A percentile compares a stretch with the other conserved stretches of the same genome.
Evolutionary conservation across 495 filamentous ascomycete species (phyloP).

Genomic region (Extremus antarcticus): DNA sequence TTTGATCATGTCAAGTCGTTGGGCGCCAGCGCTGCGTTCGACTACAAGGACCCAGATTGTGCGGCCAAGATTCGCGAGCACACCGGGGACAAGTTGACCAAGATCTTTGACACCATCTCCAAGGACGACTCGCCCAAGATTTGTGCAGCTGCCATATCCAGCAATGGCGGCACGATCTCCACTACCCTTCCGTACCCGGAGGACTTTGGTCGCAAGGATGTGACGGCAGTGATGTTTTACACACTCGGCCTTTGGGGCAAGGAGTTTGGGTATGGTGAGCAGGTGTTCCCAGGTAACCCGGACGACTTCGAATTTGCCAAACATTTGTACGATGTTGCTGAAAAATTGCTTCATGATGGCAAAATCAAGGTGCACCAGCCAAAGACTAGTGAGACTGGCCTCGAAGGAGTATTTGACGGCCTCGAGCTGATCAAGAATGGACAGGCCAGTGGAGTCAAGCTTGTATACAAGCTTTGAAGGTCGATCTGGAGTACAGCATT

Average conservation of each 20-base stretch:
- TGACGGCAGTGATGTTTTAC: conserved; percentile 21
- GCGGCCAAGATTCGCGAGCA: conserved; percentile 30
- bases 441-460: conserved; percentile 49
- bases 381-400: conserved; percentile 35
- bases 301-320: conserved; percentile 33
- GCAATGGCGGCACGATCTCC: conserved; percentile 18
- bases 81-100: conserved; percentile 25
- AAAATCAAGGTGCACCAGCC: conserved; percentile 42
- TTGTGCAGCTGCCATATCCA: conserved; percentile 23
- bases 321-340: conserved; percentile 25
- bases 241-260: conserved; percentile 27
- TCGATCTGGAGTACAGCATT: too few relatives aligned
- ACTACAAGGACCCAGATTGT: conserved; percentile 40
- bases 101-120: conserved; percentile 30
- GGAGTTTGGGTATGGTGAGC: conserved; percentile 14
- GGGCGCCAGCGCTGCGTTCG: conserved; percentile 44
- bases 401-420: conserved; percentile 43
- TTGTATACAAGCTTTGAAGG: conserved; percentile 36
- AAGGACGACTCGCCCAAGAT: conserved; percentile 22
- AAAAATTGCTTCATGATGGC: conserved; percentile 37
- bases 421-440: conserved; percentile 40
- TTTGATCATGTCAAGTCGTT: conserved; percentile 40
- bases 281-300: conserved; percentile 14
- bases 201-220: conserved; percentile 25
- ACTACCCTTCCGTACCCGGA: conserved; percentile 24